A percentile compares a stretch with the other conserved stretches of the same genome.
phyloP scores from a whole-genome alignment of 345 rosid genomes.

The Populus euphratica region DNA sequence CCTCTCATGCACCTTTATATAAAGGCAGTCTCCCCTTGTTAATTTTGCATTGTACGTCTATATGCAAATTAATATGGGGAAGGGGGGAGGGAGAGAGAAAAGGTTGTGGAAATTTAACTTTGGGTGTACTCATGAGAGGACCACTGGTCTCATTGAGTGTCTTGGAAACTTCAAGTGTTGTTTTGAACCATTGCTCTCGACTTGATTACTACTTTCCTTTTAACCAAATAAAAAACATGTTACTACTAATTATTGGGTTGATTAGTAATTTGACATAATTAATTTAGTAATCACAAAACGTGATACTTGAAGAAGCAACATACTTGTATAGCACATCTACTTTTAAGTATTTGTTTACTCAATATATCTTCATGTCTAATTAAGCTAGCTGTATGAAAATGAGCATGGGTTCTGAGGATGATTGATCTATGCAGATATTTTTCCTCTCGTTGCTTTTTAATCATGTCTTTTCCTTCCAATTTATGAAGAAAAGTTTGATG shows the following conservation, averaged over 20 bases:
- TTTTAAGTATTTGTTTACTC: not conserved
- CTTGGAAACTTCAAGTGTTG: conserved; percentile 19
- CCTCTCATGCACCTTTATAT: not conserved
- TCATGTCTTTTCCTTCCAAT: too few relatives aligned
- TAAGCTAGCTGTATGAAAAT: not conserved
- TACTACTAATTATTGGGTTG: not conserved
- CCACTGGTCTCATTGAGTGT: conserved; percentile 32
- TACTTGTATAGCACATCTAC: not conserved
- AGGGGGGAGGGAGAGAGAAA: not conserved
- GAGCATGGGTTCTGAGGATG: not conserved
- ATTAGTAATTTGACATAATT: not conserved
- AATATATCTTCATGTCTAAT: not conserved
- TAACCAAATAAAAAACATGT: not conserved
- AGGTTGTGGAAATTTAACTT: conserved; percentile 13
- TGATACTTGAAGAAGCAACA: not conserved
- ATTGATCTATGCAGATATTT: not conserved
- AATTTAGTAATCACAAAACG: not conserved
- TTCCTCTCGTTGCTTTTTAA: not conserved
- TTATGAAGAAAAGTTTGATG: too few relatives aligned
- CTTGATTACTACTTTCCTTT: conserved; percentile 9
- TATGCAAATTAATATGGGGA: not conserved
- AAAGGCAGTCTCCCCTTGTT: not conserved
- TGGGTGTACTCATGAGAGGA: conserved; percentile 25
- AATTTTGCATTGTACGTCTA: not conserved
- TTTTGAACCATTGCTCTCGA: conserved; percentile 14